Evolutionary conservation across 2,329 filamentous ascomycete genomes (phyloP), one percentile per base, ranked within the genome.

Genomic region (Juglanconis juglandina): DNA sequence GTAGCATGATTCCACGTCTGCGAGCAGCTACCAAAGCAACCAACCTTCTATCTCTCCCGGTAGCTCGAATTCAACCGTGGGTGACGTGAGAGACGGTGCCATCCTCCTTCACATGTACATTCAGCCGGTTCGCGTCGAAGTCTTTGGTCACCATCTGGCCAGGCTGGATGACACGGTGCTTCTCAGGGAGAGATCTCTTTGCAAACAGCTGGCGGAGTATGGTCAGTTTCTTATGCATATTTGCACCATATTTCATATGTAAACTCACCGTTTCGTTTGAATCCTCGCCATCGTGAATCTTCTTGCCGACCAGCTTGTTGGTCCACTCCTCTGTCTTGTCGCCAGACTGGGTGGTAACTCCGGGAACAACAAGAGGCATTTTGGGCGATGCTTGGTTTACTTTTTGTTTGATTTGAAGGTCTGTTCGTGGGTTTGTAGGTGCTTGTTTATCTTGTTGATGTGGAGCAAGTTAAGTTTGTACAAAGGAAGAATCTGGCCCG

Each of bases 311-410:
- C 4, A 88, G 76, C 77, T 87, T 86, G 73, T 79, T 81, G 65
- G 75, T 76, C 86, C 86, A 88, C 67, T 85, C 77, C 61, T 84
- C 76, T 41, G 79, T 83, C 73, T 79, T 77, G 66, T 71, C 73
- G 64, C 71, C 71, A 46, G 77, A 72, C 63, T 74, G 75, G 54
- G 67, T 77, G 64, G 77, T 85, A 66, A 87, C 74, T 69, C 81
- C 83, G 58, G 85, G 84, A 17, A 86, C 79, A 67, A 88, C 79
- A 74, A 88, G 85, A 82, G 86, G 86, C 86, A 88, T 83, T 5
- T 71, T 87, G 75, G n/a, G 56, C 51, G 35, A 44, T 37, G 33
- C 46, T 4, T 13, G 32, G 7, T 41, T n/a, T 56, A 2, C n/a
- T 48, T 10, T 47, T 14, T 35, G 13, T 46, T 30, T 47, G n/a